Evolutionary conservation across 208 protist genomes (phyloP).

Genomic region (Wallacemonas rigidus): DNA sequence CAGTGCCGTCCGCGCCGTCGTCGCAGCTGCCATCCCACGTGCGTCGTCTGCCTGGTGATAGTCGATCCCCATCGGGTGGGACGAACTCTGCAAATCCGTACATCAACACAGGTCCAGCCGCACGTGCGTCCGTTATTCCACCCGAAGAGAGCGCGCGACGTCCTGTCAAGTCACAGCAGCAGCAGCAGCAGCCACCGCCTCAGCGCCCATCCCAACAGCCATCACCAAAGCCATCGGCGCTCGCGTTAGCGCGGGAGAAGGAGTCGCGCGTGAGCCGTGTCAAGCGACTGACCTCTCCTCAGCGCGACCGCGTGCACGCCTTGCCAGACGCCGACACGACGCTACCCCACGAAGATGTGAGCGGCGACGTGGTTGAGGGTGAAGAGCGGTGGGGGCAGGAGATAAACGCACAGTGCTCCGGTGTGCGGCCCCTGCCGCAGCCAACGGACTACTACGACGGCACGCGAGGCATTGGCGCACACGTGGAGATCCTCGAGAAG

Average conservation of each 20-base stretch:
- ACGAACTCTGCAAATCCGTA: background rate
- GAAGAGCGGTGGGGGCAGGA: background rate
- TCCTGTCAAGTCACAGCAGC: background rate
- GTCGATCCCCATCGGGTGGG: conserved; percentile 10
- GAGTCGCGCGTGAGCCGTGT: conserved; percentile 8
- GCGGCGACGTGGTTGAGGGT: background rate
- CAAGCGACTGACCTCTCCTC: background rate
- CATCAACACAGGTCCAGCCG: background rate
- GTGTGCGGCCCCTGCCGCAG: background rate
- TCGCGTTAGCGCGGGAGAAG: background rate
- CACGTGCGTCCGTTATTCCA: conserved; percentile 7
- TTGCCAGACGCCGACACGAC: conserved; percentile 4
- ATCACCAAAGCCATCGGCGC: background rate
- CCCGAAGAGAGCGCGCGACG: background rate
- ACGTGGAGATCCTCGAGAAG: background rate
- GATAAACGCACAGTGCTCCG: background rate
- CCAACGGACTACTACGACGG: conserved; percentile 10
- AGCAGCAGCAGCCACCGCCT: background rate
- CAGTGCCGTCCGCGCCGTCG: background rate
- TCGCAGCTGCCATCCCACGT: conserved; percentile 16
- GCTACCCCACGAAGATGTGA: background rate
- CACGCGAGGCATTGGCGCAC: conserved; percentile 5
- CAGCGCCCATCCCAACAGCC: too few species aligned
- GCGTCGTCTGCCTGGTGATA: conserved; percentile 2
- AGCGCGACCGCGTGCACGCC: background rate